phyloP scores from a whole-genome alignment of 2,329 filamentous ascomycete species.

The Chlorencoelia australis region DNA sequence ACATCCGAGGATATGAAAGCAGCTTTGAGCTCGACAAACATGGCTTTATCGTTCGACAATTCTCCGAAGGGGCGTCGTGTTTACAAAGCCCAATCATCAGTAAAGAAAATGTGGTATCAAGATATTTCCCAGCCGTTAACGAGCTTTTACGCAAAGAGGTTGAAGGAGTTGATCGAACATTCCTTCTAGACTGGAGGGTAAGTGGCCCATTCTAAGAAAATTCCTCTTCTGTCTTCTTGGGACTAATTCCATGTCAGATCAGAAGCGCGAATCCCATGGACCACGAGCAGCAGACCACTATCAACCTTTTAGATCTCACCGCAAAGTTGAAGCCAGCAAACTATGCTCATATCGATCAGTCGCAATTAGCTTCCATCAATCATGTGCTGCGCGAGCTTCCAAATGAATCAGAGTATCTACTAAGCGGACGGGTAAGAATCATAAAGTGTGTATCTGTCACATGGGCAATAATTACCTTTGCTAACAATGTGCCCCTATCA shows the following conservation, averaged over 20 bases:
- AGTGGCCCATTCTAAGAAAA: too few species aligned
- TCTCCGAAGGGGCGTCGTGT: not conserved
- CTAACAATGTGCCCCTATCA: too few species aligned
- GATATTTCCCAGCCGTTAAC: conserved; percentile 5
- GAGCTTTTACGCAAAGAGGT: conserved; percentile 3
- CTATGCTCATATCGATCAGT: not conserved
- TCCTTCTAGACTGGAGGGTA: conserved; percentile 9
- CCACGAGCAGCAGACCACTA: not conserved
- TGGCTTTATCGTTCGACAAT: conserved; percentile 1
- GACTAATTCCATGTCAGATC: too few species aligned
- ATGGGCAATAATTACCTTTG: too few species aligned
- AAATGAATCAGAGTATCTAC: too few species aligned
- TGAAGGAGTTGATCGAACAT: conserved; percentile 4
- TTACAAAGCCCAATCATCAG: not conserved
- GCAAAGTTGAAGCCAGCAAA: not conserved
- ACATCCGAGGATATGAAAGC: not conserved
- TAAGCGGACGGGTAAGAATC: conserved; percentile 3
- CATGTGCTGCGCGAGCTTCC: not conserved
- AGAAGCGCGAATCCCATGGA: not conserved
- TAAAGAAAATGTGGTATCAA: too few species aligned
- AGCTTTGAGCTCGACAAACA: conserved; percentile 1
- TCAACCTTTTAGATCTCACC: not conserved
- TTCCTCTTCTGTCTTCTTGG: too few species aligned
- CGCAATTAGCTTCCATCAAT: not conserved
- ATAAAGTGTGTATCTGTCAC: too few species aligned